phyloP scores from a whole-genome alignment of 345 rosid species.

The Mercurialis annua region DNA sequence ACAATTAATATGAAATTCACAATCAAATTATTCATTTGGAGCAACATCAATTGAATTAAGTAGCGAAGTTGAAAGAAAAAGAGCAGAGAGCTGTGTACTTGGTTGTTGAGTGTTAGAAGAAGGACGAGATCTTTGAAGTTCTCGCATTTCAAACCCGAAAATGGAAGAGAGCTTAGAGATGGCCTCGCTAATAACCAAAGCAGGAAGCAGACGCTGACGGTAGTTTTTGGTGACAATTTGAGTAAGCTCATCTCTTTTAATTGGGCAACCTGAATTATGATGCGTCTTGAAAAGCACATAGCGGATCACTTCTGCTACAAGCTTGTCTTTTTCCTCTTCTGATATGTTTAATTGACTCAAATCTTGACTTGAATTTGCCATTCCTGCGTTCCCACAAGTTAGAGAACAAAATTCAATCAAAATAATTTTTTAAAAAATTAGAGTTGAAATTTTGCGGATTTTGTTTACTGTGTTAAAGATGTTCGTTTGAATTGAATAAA shows the following conservation, averaged over 20 bases:
- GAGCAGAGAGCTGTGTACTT: constrained; percentile 31
- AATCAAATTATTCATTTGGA: neutral
- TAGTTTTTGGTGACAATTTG: constrained; percentile 79
- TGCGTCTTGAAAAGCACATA: constrained; percentile 70
- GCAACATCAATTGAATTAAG: neutral
- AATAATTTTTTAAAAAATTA: no score
- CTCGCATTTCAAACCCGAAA: constrained; percentile 76
- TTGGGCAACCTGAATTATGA: constrained; percentile 75
- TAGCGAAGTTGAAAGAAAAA: neutral
- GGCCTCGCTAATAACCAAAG: constrained; percentile 66
- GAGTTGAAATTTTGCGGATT: no score
- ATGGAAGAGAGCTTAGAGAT: constrained; percentile 51
- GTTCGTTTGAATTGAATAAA: no score
- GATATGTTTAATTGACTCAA: constrained; percentile 66
- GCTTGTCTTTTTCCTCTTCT: constrained; percentile 87
- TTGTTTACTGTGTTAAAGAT: no score
- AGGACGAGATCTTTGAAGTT: constrained; percentile 70
- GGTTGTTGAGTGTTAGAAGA: constrained; percentile 48
- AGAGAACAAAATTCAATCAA: no score
- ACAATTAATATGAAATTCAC: constrained; percentile 2
- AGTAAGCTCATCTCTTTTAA: constrained; percentile 84
- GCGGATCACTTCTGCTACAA: constrained; percentile 82
- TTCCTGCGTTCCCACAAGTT: constrained; percentile 18
- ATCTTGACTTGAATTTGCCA: constrained; percentile 45
- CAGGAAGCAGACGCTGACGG: constrained; percentile 58